These are phyloP conservation scores for Suhomyces guaymorum DNA, from an alignment of 1,139 yeast genomes.

Conservation along the genomic window DNA sequence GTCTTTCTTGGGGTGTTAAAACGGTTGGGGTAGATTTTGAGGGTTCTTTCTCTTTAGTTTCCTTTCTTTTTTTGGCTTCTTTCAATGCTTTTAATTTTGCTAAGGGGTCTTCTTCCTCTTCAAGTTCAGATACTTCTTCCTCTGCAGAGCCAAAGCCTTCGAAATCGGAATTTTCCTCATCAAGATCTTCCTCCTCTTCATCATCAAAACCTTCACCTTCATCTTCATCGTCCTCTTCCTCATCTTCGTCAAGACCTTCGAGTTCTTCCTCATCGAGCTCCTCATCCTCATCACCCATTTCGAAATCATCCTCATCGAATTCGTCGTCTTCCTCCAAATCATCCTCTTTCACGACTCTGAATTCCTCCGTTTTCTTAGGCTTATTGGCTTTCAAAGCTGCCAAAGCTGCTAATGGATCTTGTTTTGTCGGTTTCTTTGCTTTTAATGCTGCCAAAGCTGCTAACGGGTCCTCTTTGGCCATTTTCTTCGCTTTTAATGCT, in stretches of 20 bases:
- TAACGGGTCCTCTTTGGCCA: constrained; percentile 33
- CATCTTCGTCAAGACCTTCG: constrained; percentile 12
- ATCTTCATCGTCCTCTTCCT: constrained; percentile 15
- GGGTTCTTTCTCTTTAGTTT: constrained; percentile 13
- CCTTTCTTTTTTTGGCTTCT: constrained; percentile 13
- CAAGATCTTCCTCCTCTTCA: constrained; percentile 19
- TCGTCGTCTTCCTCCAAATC: constrained; percentile 20
- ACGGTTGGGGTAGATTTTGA: constrained; percentile 14
- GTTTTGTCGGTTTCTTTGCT: constrained; percentile 18
- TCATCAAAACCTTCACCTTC: too few species aligned
- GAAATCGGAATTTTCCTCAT: constrained; percentile 12
- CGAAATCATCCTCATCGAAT: constrained; percentile 12
- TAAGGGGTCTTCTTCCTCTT: constrained; percentile 15
- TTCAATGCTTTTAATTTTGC: constrained; percentile 23
- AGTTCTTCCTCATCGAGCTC: constrained; percentile 10
- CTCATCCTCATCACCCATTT: constrained; percentile 10
- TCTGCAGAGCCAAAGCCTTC: too few species aligned
- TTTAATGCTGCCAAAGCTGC: constrained; percentile 47
- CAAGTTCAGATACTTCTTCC: too few species aligned
- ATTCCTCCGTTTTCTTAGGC: constrained; percentile 26
- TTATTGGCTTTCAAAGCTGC: constrained; percentile 37
- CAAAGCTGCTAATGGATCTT: constrained; percentile 45
- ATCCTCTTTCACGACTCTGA: constrained; percentile 30
- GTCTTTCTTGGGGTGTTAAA: constrained; percentile 42
- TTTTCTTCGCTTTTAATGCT: constrained; percentile 22